These are phyloP conservation scores for Didymellaceae sp. DNA, from an alignment of 2,329 filamentous ascomycete species.

Conservation along the genomic window DNA sequence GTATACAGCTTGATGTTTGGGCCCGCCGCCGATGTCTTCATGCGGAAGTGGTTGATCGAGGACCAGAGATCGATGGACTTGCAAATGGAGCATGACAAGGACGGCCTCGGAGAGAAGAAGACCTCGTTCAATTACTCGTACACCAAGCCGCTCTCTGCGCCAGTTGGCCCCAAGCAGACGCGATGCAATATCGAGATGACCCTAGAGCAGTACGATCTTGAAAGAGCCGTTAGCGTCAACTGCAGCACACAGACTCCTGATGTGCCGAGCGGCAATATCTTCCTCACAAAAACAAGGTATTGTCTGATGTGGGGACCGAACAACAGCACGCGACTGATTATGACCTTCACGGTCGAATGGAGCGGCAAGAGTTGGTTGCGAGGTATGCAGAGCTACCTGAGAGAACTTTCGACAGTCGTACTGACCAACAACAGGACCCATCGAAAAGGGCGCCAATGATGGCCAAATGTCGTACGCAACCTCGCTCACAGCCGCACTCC, in stretches of 20 bases:
- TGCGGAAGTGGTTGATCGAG: constrained; percentile 82
- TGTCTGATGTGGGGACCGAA: constrained; percentile 91
- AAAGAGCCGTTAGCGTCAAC: constrained; percentile 83
- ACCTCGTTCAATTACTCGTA: constrained; percentile 80
- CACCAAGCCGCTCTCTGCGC: constrained; percentile 84
- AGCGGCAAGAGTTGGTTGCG: constrained; percentile 97
- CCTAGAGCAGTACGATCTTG: constrained; percentile 83
- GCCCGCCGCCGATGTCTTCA: constrained; percentile 76
- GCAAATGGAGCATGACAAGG: constrained; percentile 81
- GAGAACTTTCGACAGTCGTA: no score
- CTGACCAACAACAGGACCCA: constrained; percentile 69
- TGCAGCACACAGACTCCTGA: constrained; percentile 90
- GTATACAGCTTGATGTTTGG: constrained; percentile 91
- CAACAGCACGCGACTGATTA: constrained; percentile 82
- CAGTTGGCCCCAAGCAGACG: constrained; percentile 91
- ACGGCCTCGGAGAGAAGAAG: constrained; percentile 76
- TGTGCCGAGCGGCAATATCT: constrained; percentile 91
- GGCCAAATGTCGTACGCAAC: constrained; percentile 85
- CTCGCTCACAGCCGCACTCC: constrained; percentile 77
- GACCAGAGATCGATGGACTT: constrained; percentile 92
- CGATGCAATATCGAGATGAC: constrained; percentile 90
- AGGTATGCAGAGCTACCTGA: constrained; percentile 72
- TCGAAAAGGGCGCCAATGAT: constrained; percentile 93
- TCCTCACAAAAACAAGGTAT: constrained; percentile 90
- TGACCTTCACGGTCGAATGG: constrained; percentile 95